Evolutionary conservation across 1,284 basidiomycete genomes (phyloP), one percentile per base, ranked within the genome.

Genomic region (Microstroma glucosiphilum): DNA sequence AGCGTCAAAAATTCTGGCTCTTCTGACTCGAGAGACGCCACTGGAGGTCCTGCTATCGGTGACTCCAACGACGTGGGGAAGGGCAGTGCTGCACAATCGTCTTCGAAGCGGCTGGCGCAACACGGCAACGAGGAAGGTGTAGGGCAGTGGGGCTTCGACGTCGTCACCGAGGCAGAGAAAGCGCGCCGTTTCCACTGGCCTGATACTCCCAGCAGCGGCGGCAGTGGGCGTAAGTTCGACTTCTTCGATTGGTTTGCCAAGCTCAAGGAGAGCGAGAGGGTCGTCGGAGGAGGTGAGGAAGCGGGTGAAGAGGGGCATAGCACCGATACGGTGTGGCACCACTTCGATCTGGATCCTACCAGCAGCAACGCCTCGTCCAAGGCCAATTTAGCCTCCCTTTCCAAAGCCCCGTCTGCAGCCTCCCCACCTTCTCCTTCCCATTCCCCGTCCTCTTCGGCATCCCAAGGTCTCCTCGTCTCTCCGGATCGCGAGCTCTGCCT

Each of bases 401-500:
- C 11, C 58, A 55, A 17, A 26, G 6, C 56, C 3, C 8, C 12
- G 21, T n/a, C 17, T 6, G 4, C 12, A 12, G 6, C 6, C n/a
- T 6, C 23, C n/a, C 9, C 12, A 8, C 12, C 54, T 17, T 40
- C 43, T 23, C 26, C n/a, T 13, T 25, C 54, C 15, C 13, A 1
- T 13, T 56, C 40, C n/a, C 9, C n/a, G n/a, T n/a, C n/a, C 53
- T 25, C 6, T 25, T 19, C 23, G 15, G 21, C n/a, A n/a, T 15
- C 21, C n/a, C 57, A 61, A 15, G 43, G 37, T 6, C 62, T 73
- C 40, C 54, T 69, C 12, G 40, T 77, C 4, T 76, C 79, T 41
- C 75, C 70, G 0, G 78, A 80, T 56, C 64, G 74, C 6, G 79
- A 79, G 61, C 49, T 79, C 1, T 70, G 73, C 65, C 60, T 80